Evolutionary conservation across 192 early-diverging fungal species (phyloP), one percentile per base, ranked within the genome.

Genomic region (Haplosporangium gracile): DNA sequence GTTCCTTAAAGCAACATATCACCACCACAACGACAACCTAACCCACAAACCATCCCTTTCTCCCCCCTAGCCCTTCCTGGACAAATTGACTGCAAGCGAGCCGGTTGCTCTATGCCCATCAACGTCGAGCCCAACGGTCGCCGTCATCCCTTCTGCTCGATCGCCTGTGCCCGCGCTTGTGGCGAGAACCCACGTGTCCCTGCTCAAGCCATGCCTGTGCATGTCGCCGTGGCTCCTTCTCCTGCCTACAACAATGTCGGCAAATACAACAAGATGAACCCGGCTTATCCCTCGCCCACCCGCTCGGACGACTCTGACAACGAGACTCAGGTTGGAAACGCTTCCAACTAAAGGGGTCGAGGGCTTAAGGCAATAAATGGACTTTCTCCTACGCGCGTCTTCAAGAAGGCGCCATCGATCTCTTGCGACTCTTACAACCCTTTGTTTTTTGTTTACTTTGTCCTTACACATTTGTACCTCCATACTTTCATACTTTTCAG

Each of bases 111-210:
- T 22, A 32, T 40, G 0, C 82, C 82, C 7, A 83, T 83, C 72
- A 78, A 78, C 40, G 72, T 83, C 2, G 76, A 77, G n/a, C 53
- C 47, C 10, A 72, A 42, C 32, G 63, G 71, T 11, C 43, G 57
- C 51, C 76, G 82, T 16, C 82, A 83, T 45, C 72, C 72, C 5
- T 83, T 70, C 43, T 83, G 82, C 26, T 83, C 82, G 1, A 43
- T 63, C 18, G 65, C 2, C 1, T 83, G 82, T 45, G 82, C 82
- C 24, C 71, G 71, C 22, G 76, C 72, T 8, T 83, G 82, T 34
- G 82, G 82, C 26, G 82, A 83, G 53, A 83, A 68, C 39, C 82
- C 76, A 22, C 72, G 49, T 0, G 22, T 47, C 29, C 53, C 60
- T 2, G 29, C 60, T 29, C 60, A 65, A 65, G 11, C 1, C 29